phyloP scores from a whole-genome alignment of 306 rosid genomes.

The Adenanthera pavonina region DNA sequence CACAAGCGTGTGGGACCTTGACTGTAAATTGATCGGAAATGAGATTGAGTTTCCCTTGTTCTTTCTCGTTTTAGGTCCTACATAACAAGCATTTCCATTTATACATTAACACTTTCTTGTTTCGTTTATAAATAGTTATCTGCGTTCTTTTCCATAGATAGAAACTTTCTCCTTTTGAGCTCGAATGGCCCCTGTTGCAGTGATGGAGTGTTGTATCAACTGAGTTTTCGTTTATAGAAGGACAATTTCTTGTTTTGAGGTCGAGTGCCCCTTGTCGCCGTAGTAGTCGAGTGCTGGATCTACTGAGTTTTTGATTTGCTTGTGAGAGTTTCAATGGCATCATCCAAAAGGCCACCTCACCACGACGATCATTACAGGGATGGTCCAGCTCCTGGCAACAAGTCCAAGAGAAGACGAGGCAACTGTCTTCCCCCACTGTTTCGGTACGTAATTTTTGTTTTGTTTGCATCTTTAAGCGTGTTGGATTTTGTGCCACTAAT shows the following conservation, averaged over 20 bases:
- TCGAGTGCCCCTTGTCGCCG: background rate
- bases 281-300: background rate
- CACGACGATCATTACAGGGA: slow-evolving; percentile 5
- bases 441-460: background rate
- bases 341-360: slow-evolving; percentile 37
- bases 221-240: background rate
- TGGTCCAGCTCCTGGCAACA: slow-evolving; percentile 9
- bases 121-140: background rate
- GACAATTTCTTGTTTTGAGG: background rate
- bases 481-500: slow-evolving; percentile 21
- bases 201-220: background rate
- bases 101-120: background rate
- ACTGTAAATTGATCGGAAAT: background rate
- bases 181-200: background rate
- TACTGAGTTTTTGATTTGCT: background rate
- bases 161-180: background rate
- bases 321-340: slow-evolving; percentile 42
- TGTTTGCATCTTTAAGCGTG: background rate
- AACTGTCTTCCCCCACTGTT: background rate
- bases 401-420: slow-evolving; percentile 37
- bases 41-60: background rate
- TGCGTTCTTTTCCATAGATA: background rate
- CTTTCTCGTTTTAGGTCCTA: background rate
- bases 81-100: background rate
- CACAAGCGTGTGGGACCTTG: background rate